Percentiles rank a stretch among this genome's conserved stretches.
These are phyloP conservation scores for Lasiodiplodia sp. DNA, from an alignment of 2,329 filamentous ascomycete species.

Conservation along the genomic window DNA sequence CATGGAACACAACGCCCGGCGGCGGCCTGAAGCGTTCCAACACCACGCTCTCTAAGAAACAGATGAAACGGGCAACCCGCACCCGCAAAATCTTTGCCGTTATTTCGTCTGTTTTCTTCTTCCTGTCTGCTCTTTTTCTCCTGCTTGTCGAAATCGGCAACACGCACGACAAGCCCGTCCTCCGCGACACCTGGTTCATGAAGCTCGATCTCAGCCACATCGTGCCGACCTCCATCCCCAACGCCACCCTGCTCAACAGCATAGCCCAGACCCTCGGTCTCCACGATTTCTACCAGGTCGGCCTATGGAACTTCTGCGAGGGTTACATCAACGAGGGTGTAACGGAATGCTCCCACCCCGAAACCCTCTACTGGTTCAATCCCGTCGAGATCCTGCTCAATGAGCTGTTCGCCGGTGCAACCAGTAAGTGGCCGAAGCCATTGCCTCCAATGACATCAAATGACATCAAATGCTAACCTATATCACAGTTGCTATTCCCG, in stretches of 20 bases:
- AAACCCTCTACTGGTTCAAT: slow-evolving; percentile 87
- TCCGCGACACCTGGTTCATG: slow-evolving; percentile 81
- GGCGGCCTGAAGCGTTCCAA: slow-evolving; percentile 28
- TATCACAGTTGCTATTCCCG: slow-evolving; percentile 73
- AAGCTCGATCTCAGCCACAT: slow-evolving; percentile 83
- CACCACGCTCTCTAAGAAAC: slow-evolving; percentile 41
- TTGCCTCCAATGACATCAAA: neutral
- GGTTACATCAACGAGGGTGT: slow-evolving; percentile 79
- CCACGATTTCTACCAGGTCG: slow-evolving; percentile 93
- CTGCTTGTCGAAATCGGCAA: slow-evolving; percentile 83
- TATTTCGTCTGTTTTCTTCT: slow-evolving; percentile 72
- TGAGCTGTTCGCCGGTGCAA: slow-evolving; percentile 82
- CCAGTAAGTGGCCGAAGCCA: slow-evolving; percentile 58
- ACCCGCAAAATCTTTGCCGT: slow-evolving; percentile 68
- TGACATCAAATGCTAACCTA: slow-evolving; percentile 2
- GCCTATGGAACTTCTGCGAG: slow-evolving; percentile 91
- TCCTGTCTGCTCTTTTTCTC: slow-evolving; percentile 78
- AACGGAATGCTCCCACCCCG: slow-evolving; percentile 75
- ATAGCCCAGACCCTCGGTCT: slow-evolving; percentile 86
- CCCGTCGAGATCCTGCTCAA: slow-evolving; percentile 81
- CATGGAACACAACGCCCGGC: slow-evolving; percentile 23
- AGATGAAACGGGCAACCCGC: slow-evolving; percentile 51
- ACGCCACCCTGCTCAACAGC: slow-evolving; percentile 80
- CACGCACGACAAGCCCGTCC: slow-evolving; percentile 66
- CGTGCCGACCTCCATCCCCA: slow-evolving; percentile 74